phyloP scores from a whole-genome alignment of 139 green algal genomes.

The Asterochloris sp. region DNA sequence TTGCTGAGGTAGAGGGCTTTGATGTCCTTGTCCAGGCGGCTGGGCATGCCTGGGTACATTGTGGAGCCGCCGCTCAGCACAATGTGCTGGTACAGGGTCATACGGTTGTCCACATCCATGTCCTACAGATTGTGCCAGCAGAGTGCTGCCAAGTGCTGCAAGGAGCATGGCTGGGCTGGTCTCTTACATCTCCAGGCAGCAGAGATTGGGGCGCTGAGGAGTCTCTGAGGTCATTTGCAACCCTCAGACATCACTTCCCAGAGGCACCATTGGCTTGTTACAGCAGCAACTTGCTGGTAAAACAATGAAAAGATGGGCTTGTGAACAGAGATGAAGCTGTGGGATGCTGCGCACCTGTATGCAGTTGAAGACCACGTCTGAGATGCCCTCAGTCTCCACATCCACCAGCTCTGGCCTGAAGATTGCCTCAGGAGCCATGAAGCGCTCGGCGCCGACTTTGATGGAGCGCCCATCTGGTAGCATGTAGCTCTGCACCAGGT shows the following conservation, averaged over 20 bases:
- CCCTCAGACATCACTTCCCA: too few species aligned
- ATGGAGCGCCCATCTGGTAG: constrained; percentile 77
- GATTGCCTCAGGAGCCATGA: constrained; percentile 68
- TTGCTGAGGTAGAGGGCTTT: constrained; percentile 44
- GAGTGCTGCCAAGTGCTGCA: too few species aligned
- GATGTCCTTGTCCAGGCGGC: constrained; percentile 67
- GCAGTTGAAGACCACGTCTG: constrained; percentile 65
- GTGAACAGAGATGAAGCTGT: too few species aligned
- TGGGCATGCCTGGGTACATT: constrained; percentile 73
- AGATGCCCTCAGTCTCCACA: constrained; percentile 61
- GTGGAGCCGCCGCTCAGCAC: constrained; percentile 72
- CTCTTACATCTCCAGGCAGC: too few species aligned
- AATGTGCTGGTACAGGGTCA: constrained; percentile 71
- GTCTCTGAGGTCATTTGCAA: too few species aligned
- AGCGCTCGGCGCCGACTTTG: constrained; percentile 68
- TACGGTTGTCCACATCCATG: constrained; percentile 77
- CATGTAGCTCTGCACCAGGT: constrained; percentile 60
- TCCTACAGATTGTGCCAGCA: constrained; percentile 43
- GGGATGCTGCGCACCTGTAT: constrained; percentile 41
- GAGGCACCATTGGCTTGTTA: too few species aligned
- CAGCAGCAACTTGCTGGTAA: too few species aligned
- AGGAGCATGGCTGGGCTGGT: too few species aligned
- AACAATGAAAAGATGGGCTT: too few species aligned
- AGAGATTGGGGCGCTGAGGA: too few species aligned
- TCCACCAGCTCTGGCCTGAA: constrained; percentile 65